A percentile compares a stretch with the other conserved stretches of the same genome.
Evolutionary conservation across 768 basidiomycete species (phyloP).

Genomic region (Candolleomyces aberdarensis): DNA sequence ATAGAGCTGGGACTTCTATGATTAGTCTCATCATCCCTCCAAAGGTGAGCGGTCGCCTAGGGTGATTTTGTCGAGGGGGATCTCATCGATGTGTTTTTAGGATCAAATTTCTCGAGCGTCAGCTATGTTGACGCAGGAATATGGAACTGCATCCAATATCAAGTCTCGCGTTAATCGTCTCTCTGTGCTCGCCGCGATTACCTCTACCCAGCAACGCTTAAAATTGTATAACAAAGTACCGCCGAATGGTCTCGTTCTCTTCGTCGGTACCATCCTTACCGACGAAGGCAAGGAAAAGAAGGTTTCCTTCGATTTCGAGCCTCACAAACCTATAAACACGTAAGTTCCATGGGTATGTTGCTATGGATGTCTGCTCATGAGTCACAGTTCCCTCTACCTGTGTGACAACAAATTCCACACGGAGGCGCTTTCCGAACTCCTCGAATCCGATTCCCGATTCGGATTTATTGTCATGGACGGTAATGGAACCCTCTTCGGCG

Average conservation of each 20-base stretch:
- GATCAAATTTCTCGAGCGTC: conserved; percentile 94
- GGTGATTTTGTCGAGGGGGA: not conserved
- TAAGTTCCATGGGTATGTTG: conserved; percentile 34
- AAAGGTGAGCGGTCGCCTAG: conserved; percentile 47
- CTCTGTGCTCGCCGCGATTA: conserved; percentile 96
- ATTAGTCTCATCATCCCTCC: conserved; percentile 97
- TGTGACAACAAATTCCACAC: conserved; percentile 99
- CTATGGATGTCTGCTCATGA: too few relatives aligned
- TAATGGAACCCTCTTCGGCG: conserved; percentile 96
- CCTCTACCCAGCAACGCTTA: conserved; percentile 94
- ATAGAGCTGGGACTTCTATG: conserved; percentile 95
- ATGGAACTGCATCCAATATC: conserved; percentile 99
- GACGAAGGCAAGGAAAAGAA: conserved; percentile 99
- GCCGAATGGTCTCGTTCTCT: conserved; percentile 94
- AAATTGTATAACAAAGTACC: conserved; percentile 97
- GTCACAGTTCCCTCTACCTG: conserved; percentile 84
- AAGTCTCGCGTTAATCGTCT: conserved; percentile 98
- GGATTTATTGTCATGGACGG: conserved; percentile 99
- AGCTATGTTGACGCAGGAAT: conserved; percentile 97
- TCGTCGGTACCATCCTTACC: conserved; percentile 96
- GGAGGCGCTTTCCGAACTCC: conserved; percentile 91
- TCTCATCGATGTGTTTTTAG: conserved; percentile 30
- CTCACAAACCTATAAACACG: conserved; percentile 99
- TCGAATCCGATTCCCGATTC: conserved; percentile 96
- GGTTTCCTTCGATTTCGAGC: conserved; percentile 97